These are phyloP conservation scores for Cicer judaicum DNA, from an alignment of 306 rosid species.

Conservation along the genomic window DNA sequence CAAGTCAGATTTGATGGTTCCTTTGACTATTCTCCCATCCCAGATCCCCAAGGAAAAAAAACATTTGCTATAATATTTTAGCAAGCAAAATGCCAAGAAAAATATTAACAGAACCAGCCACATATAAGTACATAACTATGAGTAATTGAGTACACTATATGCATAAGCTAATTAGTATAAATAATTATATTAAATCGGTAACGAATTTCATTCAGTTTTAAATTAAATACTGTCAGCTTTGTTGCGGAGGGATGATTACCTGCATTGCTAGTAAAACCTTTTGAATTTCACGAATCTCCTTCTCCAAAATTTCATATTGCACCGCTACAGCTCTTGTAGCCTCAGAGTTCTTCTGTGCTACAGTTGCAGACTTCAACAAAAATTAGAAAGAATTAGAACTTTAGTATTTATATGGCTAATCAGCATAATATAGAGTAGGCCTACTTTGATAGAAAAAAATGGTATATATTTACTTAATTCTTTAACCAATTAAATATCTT, in stretches of 20 bases:
- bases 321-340: slow-evolving; percentile 75
- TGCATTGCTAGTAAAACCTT: slow-evolving; percentile 87
- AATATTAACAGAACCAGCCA: neutral
- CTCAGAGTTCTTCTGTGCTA: slow-evolving; percentile 79
- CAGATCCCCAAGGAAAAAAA: neutral
- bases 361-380: slow-evolving; percentile 70
- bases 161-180: too few species aligned
- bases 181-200: too few species aligned
- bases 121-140: neutral
- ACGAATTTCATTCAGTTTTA: neutral
- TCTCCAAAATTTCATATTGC: slow-evolving; percentile 78
- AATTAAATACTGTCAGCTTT: neutral
- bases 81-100: neutral
- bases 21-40: neutral
- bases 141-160: too few species aligned
- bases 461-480: too few species aligned
- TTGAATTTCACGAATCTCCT: slow-evolving; percentile 87
- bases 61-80: too few species aligned
- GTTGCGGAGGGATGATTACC: slow-evolving; percentile 50
- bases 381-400: slow-evolving; percentile 37
- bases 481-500: too few species aligned
- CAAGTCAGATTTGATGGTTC: slow-evolving; percentile 9
- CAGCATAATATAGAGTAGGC: neutral
- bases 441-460: neutral
- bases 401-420: slow-evolving; percentile 3